phyloP scores from a whole-genome alignment of 345 rosid genomes.

The Rubroshorea leprosula region DNA sequence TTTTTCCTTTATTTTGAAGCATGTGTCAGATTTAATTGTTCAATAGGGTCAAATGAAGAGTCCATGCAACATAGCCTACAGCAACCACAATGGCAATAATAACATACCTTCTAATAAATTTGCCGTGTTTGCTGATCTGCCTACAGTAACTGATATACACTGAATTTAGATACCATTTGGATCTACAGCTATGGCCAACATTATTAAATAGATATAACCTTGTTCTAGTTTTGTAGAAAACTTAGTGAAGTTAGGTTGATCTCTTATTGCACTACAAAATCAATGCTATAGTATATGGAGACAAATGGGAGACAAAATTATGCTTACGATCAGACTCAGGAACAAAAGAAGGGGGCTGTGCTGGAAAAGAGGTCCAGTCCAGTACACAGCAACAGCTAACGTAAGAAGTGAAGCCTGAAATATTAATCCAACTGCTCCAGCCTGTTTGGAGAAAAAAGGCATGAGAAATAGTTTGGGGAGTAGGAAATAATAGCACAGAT shows the following conservation, averaged over 20 bases:
- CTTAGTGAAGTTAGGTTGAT: not conserved
- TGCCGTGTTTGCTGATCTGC: no score
- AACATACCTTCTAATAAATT: no score
- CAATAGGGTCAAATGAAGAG: no score
- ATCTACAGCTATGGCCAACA: not conserved
- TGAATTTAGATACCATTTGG: not conserved
- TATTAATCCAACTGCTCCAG: conserved; percentile 81
- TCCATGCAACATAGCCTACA: no score
- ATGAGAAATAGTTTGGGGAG: conserved; percentile 2
- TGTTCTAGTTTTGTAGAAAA: not conserved
- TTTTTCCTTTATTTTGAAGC: no score
- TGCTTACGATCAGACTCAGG: conserved; percentile 74
- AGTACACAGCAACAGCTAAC: conserved; percentile 67
- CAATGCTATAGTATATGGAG: not conserved
- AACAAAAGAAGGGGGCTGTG: conserved; percentile 64
- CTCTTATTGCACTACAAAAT: not conserved
- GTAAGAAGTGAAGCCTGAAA: conserved; percentile 83
- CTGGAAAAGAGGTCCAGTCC: conserved; percentile 66
- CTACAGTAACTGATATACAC: not conserved
- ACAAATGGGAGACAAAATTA: not conserved
- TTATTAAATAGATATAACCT: not conserved
- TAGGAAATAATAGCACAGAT: not conserved
- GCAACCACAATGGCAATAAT: no score
- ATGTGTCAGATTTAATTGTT: no score
- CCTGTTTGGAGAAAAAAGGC: conserved; percentile 42